A percentile compares a stretch with the other conserved stretches of the same genome.
Evolutionary conservation across 139 green algal species (phyloP).

Genomic region (Chlorella sorokiniana): DNA sequence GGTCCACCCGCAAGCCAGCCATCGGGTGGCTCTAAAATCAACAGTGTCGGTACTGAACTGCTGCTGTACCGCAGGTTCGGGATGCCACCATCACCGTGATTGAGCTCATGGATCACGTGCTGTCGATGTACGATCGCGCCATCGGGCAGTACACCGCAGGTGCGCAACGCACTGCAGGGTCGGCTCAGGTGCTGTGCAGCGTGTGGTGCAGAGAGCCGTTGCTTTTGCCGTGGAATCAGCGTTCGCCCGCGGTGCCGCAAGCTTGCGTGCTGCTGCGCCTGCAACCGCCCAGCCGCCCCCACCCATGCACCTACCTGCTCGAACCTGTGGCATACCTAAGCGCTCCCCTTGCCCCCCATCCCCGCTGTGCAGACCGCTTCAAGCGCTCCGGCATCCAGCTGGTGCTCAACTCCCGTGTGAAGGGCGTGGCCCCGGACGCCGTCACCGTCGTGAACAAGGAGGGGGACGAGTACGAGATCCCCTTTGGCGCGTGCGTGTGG

Average conservation of each 20-base stretch:
- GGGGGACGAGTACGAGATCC: constrained; percentile 56
- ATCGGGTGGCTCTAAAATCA: no score
- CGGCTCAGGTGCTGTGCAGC: neutral
- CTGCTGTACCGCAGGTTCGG: constrained; percentile 49
- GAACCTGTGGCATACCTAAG: no score
- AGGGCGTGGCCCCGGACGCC: constrained; percentile 49
- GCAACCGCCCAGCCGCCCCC: no score
- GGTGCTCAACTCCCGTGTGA: constrained; percentile 81
- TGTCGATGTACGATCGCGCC: constrained; percentile 88
- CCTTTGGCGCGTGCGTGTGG: constrained; percentile 92
- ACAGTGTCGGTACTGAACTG: neutral
- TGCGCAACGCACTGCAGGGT: neutral
- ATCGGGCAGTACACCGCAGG: constrained; percentile 83
- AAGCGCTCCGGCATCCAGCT: constrained; percentile 64
- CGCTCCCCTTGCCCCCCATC: neutral
- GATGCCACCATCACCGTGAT: constrained; percentile 73
- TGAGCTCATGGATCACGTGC: constrained; percentile 90
- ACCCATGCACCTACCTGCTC: no score
- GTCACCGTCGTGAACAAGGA: constrained; percentile 67
- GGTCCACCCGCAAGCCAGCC: no score
- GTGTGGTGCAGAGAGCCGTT: no score
- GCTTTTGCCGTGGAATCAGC: neutral
- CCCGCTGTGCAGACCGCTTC: constrained; percentile 31
- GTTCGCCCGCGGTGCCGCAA: no score
- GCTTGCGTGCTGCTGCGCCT: neutral